Conservation (phyloP, 192 early-diverging fungal genomes). For the Blastocladiella britannica region DNA sequence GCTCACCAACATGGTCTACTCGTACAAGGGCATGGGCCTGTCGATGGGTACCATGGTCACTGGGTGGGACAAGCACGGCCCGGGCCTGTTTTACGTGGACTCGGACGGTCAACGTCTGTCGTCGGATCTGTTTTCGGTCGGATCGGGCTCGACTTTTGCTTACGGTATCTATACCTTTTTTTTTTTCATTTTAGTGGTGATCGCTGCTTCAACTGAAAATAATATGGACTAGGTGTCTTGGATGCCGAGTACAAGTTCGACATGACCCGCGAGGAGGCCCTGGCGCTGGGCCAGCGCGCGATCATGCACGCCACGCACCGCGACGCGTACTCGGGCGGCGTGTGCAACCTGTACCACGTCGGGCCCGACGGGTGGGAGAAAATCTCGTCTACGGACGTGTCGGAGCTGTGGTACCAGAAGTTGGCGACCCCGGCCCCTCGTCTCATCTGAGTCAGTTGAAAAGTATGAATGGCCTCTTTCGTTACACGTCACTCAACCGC, state of each 20-base stretch:
- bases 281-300: conserved; percentile 69
- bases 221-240: conserved; percentile 72
- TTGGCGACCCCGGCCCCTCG: too few relatives aligned
- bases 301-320: conserved; percentile 93
- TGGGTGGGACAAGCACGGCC: conserved; percentile 94
- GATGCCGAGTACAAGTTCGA: conserved; percentile 72
- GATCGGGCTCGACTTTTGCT: conserved; percentile 95
- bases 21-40: conserved; percentile 96
- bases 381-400: conserved; percentile 63
- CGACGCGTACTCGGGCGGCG: conserved; percentile 79
- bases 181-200: too few relatives aligned
- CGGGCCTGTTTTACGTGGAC: conserved; percentile 89
- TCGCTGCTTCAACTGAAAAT: too few relatives aligned
- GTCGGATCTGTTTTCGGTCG: conserved; percentile 83
- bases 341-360: conserved; percentile 65
- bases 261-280: conserved; percentile 60
- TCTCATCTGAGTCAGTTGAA: too few relatives aligned
- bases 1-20: conserved; percentile 85
- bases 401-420: conserved; percentile 57
- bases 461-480: too few relatives aligned
- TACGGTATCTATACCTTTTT: too few relatives aligned
- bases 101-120: conserved; percentile 76
- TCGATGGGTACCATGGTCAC: conserved; percentile 99
- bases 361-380: conserved; percentile 74
- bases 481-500: too few relatives aligned